Percentiles rank a stretch among this genome's conserved stretches.
These are phyloP conservation scores for Cyclotella kingstonii DNA, from an alignment of 108 stramenopile genomes.

Conservation along the genomic window DNA sequence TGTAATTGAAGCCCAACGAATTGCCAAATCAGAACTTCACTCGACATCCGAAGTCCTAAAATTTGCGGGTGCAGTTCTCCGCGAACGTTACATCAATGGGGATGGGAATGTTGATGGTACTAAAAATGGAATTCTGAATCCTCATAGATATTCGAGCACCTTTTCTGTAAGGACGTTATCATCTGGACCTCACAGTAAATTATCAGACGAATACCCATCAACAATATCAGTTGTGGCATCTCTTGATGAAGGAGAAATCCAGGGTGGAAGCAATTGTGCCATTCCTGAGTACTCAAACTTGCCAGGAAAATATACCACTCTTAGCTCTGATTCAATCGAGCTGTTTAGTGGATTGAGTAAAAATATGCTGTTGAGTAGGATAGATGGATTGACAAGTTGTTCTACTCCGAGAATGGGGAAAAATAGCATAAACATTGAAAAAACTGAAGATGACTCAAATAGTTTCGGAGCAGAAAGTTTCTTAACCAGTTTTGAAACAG, in stretches of 20 bases:
- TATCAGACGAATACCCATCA: neutral
- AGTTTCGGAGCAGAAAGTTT: neutral
- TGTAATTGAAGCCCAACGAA: constrained; percentile 22
- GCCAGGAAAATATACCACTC: constrained; percentile 21
- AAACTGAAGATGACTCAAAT: neutral
- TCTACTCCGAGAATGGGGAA: neutral
- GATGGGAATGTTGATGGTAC: neutral
- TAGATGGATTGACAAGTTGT: constrained; percentile 20
- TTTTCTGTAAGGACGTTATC: too few species aligned
- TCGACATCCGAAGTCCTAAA: constrained; percentile 24
- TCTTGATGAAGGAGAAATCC: neutral
- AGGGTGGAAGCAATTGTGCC: neutral
- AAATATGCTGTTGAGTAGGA: constrained; percentile 13
- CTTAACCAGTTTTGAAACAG: neutral
- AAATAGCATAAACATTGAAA: neutral
- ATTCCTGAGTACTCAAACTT: constrained; percentile 17
- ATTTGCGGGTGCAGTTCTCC: constrained; percentile 14
- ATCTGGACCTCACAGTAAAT: neutral
- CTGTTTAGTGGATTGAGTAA: constrained; percentile 13
- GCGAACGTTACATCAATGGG: neutral
- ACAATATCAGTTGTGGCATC: neutral
- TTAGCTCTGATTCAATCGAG: constrained; percentile 6
- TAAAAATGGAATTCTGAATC: neutral
- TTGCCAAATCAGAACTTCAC: constrained; percentile 13
- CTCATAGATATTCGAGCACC: neutral